Conservation (phyloP, 2,329 filamentous ascomycete genomes). For the Didymellaceae sp. region DNA sequence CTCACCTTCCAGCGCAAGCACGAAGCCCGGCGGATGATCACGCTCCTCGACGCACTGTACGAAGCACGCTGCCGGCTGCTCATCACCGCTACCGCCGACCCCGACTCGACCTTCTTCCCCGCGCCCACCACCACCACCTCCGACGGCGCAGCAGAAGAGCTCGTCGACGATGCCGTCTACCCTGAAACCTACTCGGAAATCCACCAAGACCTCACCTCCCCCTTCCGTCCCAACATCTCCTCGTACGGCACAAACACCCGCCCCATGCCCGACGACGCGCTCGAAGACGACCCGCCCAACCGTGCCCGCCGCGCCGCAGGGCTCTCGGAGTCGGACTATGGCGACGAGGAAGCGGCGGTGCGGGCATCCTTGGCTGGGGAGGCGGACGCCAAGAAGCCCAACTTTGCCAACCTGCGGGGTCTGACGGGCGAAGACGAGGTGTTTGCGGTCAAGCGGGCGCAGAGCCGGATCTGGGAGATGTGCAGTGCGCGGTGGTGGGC, state of each 20-base stretch:
- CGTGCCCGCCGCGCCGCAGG: constrained; percentile 35
- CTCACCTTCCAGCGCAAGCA: constrained; percentile 75
- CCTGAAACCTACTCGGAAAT: constrained; percentile 74
- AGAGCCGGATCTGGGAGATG: constrained; percentile 82
- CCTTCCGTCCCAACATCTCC: constrained; percentile 80
- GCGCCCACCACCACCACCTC: no score
- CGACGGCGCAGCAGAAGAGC: constrained; percentile 7
- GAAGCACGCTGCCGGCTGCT: constrained; percentile 81
- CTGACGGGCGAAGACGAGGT: constrained; percentile 83
- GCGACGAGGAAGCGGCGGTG: constrained; percentile 6
- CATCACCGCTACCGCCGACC: constrained; percentile 69
- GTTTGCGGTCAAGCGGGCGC: constrained; percentile 80
- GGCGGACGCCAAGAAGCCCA: constrained; percentile 38
- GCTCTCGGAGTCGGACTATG: neutral
- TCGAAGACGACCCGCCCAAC: constrained; percentile 60
- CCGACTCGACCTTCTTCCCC: constrained; percentile 81
- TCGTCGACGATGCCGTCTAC: constrained; percentile 61
- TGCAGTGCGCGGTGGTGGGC: constrained; percentile 76
- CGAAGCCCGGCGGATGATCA: constrained; percentile 81
- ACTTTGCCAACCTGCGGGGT: constrained; percentile 71
- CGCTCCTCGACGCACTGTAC: constrained; percentile 76
- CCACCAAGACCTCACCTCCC: constrained; percentile 77
- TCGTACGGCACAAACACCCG: constrained; percentile 58
- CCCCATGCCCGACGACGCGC: constrained; percentile 52
- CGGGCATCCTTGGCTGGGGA: neutral